Base-by-base conservation (phyloP, 331 rosid species). In the Malus hybrid region DNA sequence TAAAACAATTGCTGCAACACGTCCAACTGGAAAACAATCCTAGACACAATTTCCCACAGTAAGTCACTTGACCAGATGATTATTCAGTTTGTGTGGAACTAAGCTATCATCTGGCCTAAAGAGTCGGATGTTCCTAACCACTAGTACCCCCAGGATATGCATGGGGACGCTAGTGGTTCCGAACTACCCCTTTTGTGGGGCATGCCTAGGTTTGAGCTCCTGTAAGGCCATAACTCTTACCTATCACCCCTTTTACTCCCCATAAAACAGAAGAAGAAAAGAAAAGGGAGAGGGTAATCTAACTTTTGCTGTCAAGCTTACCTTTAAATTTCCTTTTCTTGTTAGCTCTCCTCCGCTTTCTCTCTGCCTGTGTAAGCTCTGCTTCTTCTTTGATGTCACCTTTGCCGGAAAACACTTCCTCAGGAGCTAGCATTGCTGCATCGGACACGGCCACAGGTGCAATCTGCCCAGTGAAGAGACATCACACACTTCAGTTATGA, bases 341-440 rank as follows among this genome's bases (percentile, higher is more conserved):
- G 78, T 82, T 83, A 68, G 97, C 93, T 80, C 97, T 91, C 87
- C 96, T 89, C 83, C 90, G 88, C 85, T 88, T 95, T 84, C 97
- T 95, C 67, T 95, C 99, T 22, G 69, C 90, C 85, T 90, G 88
- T 36, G 96, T 88, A 78, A 95, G 97, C 79, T 95, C 99, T 60
- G 82, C 76, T 74, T 88, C 96, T 85, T 92, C 97, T 87, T 90
- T 95, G 44, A 95, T 74, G 72, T 89, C 93, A 68, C 99, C 99
- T 87, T 92, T 95, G 39, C 99, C 99, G 7, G 87, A 48, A 71
- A 95, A 95, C 73, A 95, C 90, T 89, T 90, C 99, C 86, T 95
- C 97, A 33, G 99, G 99, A 76, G 97, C 99, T 79, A 95, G 88
- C 97, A 95, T 90, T 61, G 97, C 96, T 52, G 97, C 97, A 76